Evolutionary conservation across 805 yeast species (phyloP).

Genomic region (Wickerhamiella nectarea): DNA sequence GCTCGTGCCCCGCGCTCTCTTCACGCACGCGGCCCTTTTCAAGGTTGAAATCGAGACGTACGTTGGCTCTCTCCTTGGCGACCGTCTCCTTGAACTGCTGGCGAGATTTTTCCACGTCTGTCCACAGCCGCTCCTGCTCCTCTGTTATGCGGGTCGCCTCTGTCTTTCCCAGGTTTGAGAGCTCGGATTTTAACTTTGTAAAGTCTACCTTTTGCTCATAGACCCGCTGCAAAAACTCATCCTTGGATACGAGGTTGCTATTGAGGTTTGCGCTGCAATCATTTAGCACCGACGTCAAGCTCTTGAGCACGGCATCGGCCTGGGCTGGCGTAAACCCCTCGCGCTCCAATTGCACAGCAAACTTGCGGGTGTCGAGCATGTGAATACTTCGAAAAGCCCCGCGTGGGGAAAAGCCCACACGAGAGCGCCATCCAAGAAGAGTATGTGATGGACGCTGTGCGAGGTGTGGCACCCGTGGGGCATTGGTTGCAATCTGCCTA

Average conservation of each 20-base stretch:
- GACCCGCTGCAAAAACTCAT: slow-evolving; percentile 65
- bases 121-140: slow-evolving; percentile 73
- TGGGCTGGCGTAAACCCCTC: slow-evolving; percentile 66
- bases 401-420: no score
- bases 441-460: no score
- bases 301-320: slow-evolving; percentile 62
- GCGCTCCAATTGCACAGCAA: slow-evolving; percentile 49
- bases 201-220: slow-evolving; percentile 95
- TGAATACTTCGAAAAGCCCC: slow-evolving; percentile 12
- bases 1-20: slow-evolving; percentile 82
- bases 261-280: slow-evolving; percentile 70
- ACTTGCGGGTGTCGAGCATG: slow-evolving; percentile 64
- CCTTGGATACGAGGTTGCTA: slow-evolving; percentile 70
- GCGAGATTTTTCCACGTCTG: slow-evolving; percentile 75
- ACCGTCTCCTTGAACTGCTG: slow-evolving; percentile 82
- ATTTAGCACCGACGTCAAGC: slow-evolving; percentile 60
- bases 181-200: slow-evolving; percentile 84
- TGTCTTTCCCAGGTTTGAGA: slow-evolving; percentile 73
- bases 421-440: no score
- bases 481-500: no score
- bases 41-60: slow-evolving; percentile 74
- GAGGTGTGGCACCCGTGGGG: no score
- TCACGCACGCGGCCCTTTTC: slow-evolving; percentile 95
- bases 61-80: slow-evolving; percentile 78
- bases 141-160: slow-evolving; percentile 71